Conservation (phyloP, 371 early-diverging fungal genomes). For the Chytridium lagenaria region DNA sequence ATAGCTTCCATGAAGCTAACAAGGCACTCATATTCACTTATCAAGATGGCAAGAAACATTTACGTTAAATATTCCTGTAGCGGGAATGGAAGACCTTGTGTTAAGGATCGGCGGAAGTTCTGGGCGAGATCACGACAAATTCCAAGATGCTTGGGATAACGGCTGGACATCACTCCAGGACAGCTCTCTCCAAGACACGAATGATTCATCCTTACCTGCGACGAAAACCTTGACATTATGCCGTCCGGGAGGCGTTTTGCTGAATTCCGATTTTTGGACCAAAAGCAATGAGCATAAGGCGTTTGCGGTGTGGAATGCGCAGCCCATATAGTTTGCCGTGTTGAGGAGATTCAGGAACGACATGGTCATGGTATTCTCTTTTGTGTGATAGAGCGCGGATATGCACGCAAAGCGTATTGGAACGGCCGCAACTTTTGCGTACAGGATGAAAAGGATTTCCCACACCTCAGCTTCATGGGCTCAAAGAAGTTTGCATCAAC, state of each 20-base stretch:
- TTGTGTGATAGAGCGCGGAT: conserved; percentile 31
- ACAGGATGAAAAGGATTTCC: too few species aligned
- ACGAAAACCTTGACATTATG: background rate
- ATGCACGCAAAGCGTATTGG: conserved; percentile 31
- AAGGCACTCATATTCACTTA: conserved; percentile 30
- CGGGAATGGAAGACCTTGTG: conserved; percentile 30
- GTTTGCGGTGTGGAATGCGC: conserved; percentile 30
- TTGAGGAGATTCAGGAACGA: conserved; percentile 35
- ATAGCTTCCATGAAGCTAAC: conserved; percentile 40
- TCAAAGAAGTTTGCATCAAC: background rate
- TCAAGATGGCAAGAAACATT: conserved; percentile 22
- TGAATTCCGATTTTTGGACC: background rate
- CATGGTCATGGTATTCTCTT: conserved; percentile 40
- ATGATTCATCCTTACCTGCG: background rate
- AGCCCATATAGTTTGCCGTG: conserved; percentile 39
- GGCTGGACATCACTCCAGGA: background rate
- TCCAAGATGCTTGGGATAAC: background rate
- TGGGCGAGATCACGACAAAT: conserved; percentile 22
- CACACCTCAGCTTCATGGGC: background rate
- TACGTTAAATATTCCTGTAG: conserved; percentile 34
- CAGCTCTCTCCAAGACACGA: background rate
- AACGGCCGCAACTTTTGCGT: conserved; percentile 39
- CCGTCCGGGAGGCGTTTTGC: background rate
- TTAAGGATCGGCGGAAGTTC: conserved; percentile 32
- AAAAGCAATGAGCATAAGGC: conserved; percentile 11